A percentile compares a stretch with the other conserved stretches of the same genome.
These are phyloP conservation scores for Nothomitra cinnamomea DNA, from an alignment of 2,329 filamentous ascomycete genomes.

Conservation along the genomic window DNA sequence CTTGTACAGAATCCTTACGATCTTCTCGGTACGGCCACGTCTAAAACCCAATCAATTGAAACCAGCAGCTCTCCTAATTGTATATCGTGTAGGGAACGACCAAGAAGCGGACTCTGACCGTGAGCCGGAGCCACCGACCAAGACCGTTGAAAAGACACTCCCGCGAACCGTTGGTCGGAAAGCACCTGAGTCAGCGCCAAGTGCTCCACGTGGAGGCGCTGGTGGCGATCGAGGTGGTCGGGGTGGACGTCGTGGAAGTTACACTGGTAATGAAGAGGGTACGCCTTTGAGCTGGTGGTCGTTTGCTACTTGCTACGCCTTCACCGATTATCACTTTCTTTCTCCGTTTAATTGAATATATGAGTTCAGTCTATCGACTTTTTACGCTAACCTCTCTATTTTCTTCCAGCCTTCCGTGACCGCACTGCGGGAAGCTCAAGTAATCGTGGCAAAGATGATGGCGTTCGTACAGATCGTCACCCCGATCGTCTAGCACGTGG, in stretches of 20 bases:
- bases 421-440: conserved; percentile 50
- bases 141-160: conserved; percentile 72
- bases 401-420: conserved; percentile 5
- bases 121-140: conserved; percentile 60
- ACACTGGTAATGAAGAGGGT: conserved; percentile 76
- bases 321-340: neutral
- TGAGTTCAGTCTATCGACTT: neutral
- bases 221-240: conserved; percentile 25
- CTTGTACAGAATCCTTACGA: conserved; percentile 75
- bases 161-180: conserved; percentile 75
- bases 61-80: neutral
- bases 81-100: conserved; percentile 39
- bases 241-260: conserved; percentile 37
- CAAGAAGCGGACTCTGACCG: conserved; percentile 57
- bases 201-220: conserved; percentile 18
- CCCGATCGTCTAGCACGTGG: conserved; percentile 22
- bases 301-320: conserved; percentile 5
- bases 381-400: conserved; percentile 1
- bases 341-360: neutral
- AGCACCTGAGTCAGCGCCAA: conserved; percentile 54
- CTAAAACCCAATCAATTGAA: conserved; percentile 6
- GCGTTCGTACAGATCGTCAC: conserved; percentile 31
- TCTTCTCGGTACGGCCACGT: conserved; percentile 69
- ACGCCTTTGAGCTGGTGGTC: conserved; percentile 25
- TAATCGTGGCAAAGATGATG: conserved; percentile 74